Evolutionary conservation across 2,329 filamentous ascomycete species (phyloP), one percentile per base, ranked within the genome.

Genomic region (Geosmithia morbida): DNA sequence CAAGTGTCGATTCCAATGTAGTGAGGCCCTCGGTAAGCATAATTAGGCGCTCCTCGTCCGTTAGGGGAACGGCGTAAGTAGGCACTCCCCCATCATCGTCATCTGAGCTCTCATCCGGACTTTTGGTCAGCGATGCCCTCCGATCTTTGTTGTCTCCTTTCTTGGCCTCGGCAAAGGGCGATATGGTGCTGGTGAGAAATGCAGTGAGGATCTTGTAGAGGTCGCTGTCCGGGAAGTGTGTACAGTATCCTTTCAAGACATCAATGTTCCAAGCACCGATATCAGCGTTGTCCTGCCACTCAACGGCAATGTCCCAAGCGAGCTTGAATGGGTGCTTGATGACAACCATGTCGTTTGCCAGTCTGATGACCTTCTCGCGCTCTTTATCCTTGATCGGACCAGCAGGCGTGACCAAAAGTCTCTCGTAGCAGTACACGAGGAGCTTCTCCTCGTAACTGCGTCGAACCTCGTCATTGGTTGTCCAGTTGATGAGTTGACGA

Each of bases 331-430:
- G 86, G 55, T 97, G 88, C 56, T 90, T 89, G 60, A 98, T 92
- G 50, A 95, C 85, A 51, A 98, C 90, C 85, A 98, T 95, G 51
- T 90, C 92, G 52, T 82, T 79, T 1, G 90, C 88, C 46, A 92
- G 69, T 50, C 84, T 82, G 56, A 84, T 66, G 0, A 95, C 83
- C 52, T 84, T 81, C 37, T 79, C 69, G 22, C 85, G 76, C 61
- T 94, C 88, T 17, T 70, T 64, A 1, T 66, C 59, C 63, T 97
- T 97, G 49, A 80, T 68, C 2, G 67, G 61, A 3, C 81, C 79
- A 1, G 71, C 51, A 2, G 82, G 77, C 16, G 87, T 70, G 26
- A 85, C 81, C 8, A 83, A 63, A 1, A 98, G 72, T 5, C 79
- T 75, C 49, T 96, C 88, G 54, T 89, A 83, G 51, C 83, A 86